Percentiles rank a stretch among this genome's conserved stretches.
Conservation (phyloP, 2,329 filamentous ascomycete species). For the Tolypocladium endophyticum region DNA sequence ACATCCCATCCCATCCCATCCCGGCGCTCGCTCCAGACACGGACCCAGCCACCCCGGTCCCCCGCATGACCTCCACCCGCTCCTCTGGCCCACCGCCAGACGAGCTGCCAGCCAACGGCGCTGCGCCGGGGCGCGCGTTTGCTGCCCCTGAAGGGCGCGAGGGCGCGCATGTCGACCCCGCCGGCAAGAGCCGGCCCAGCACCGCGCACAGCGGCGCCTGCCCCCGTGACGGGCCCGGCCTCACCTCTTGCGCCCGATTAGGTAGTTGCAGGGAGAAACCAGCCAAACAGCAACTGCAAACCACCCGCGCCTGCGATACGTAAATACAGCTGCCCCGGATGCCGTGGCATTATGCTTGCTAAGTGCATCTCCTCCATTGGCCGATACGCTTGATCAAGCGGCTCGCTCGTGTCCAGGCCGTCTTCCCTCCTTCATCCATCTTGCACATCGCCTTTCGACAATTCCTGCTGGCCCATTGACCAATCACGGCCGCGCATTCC, state of each 20-base stretch:
- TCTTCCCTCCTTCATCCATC: background rate
- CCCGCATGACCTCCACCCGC: background rate
- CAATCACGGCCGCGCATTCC: background rate
- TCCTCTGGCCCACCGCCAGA: background rate
- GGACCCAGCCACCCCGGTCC: background rate
- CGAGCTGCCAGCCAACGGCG: background rate
- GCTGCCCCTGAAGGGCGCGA: background rate
- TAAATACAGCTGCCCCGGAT: background rate
- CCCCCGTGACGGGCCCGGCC: background rate
- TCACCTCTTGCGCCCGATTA: background rate
- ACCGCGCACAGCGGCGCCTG: background rate
- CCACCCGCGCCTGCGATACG: background rate
- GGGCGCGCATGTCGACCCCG: background rate
- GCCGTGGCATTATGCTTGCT: background rate
- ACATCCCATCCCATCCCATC: too few species aligned
- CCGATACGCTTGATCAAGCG: slow-evolving; percentile 2
- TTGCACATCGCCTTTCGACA: background rate
- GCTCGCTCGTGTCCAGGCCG: background rate
- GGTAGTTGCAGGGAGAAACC: background rate
- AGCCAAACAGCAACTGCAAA: background rate
- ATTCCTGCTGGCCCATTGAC: background rate
- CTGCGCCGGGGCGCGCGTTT: background rate
- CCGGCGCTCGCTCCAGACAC: too few species aligned
- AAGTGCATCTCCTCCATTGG: slow-evolving; percentile 9
- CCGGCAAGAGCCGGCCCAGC: background rate